Evolutionary conservation across 2,329 filamentous ascomycete genomes (phyloP), one percentile per base, ranked within the genome.

Genomic region (Venturiaceae sp.): DNA sequence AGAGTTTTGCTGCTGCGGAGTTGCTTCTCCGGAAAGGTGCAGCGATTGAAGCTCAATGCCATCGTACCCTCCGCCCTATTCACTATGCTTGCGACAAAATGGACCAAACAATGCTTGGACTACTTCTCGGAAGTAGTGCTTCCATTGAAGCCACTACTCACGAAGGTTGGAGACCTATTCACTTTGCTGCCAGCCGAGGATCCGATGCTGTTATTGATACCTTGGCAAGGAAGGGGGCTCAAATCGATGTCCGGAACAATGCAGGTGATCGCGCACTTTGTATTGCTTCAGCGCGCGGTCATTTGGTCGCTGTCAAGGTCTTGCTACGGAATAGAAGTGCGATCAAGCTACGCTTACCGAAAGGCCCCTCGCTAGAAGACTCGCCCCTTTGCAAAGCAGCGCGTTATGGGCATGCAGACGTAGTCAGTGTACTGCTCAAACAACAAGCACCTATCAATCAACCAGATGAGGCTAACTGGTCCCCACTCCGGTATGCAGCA

Each of bases 341-440:
- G 11, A 11, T 39, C n/a, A 62, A 65, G 5, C 52, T 72, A 32
- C 67, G 64, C 32, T 39, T 64, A 16, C 64, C 64, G 30, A 66
- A 65, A 58, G 62, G 62, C 19, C 61, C 34, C 19, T 60, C 62
- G 30, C 63, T 67, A 23, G 69, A 72, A 59, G 71, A 74, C 59
- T 73, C 72, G 2, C 71, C 70, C 3, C 58, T 73, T 26, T 72
- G 71, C 57, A 60, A 72, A 32, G 72, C 71, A 21, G 67, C 70
- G 7, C 69, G 66, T 61, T 64, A 63, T 19, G 72, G 71, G 1
- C 67, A 72, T 59, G 60, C 68, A 21, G 57, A 63, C 6, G 64
- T 72, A 6, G 69, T 69, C 5, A 64, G 63, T 8, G 63, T 72
- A 19, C 61, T 74, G 1, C 57, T 73, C 11, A 60, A 64, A 28